Conservation (phyloP, 176 grass and related monocot species). For the Ananas comosus region DNA sequence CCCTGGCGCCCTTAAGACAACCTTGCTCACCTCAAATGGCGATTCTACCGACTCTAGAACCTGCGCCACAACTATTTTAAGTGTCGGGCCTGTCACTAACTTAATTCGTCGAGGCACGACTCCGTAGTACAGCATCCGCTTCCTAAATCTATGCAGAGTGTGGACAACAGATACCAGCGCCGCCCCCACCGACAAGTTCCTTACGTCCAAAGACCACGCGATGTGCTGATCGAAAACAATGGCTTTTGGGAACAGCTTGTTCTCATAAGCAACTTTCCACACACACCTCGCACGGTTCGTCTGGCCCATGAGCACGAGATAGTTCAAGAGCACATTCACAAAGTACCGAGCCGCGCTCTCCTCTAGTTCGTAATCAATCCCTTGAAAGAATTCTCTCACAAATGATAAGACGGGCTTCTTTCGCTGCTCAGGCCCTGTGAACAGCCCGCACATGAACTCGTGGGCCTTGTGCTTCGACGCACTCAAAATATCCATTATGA, state of each 20-base stretch:
- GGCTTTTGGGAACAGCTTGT: conserved; percentile 90
- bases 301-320: conserved; percentile 93
- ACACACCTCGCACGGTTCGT: conserved; percentile 86
- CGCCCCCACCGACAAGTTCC: conserved; percentile 64
- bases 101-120: conserved; percentile 82
- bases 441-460: conserved; percentile 70
- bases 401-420: conserved; percentile 81
- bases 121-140: conserved; percentile 92
- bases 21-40: conserved; percentile 86
- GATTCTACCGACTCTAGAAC: conserved; percentile 63
- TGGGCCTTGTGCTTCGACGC: conserved; percentile 71
- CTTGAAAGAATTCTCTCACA: conserved; percentile 78
- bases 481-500: conserved; percentile 85
- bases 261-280: conserved; percentile 95
- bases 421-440: conserved; percentile 87
- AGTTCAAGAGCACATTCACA: conserved; percentile 87
- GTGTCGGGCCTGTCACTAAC: conserved; percentile 71
- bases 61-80: conserved; percentile 84
- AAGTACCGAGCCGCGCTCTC: conserved; percentile 73
- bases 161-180: conserved; percentile 63
- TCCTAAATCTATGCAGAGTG: conserved; percentile 85
- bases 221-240: conserved; percentile 97
- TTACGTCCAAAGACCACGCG: conserved; percentile 79
- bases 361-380: conserved; percentile 72
- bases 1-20: conserved; percentile 62